Evolutionary conservation across 306 rosid species (phyloP).

Genomic region (Prunus armeniaca): DNA sequence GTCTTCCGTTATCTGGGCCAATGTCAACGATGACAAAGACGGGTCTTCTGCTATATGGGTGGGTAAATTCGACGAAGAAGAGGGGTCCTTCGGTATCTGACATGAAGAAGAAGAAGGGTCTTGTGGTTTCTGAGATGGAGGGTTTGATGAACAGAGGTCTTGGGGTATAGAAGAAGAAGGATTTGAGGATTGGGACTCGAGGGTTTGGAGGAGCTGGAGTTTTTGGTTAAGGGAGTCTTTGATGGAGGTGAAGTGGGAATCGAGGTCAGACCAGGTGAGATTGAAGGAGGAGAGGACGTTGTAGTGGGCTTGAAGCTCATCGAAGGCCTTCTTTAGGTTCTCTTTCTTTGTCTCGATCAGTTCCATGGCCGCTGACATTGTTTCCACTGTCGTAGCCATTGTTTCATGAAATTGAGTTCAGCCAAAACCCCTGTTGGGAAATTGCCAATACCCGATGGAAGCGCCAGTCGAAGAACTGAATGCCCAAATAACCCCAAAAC

Average conservation of each 20-base stretch:
- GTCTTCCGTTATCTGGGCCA: not conserved
- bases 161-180: not conserved
- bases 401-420: not conserved
- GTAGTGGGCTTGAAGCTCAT: constrained; percentile 60
- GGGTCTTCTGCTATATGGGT: constrained; percentile 20
- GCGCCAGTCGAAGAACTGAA: no score
- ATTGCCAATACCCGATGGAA: not conserved
- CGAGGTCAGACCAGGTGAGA: constrained; percentile 65
- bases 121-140: not conserved
- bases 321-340: constrained; percentile 61
- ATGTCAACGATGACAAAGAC: constrained; percentile 3
- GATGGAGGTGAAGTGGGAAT: constrained; percentile 53
- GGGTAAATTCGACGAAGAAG: constrained; percentile 9
- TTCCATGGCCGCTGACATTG: constrained; percentile 52
- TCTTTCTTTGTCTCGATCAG: constrained; percentile 55
- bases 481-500: no score
- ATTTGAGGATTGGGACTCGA: constrained; percentile 28
- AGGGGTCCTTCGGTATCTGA: not conserved
- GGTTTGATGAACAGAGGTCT: constrained; percentile 10
- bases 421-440: not conserved
- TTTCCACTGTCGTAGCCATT: constrained; percentile 37
- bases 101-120: not conserved
- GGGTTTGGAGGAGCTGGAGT: constrained; percentile 51
- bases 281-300: constrained; percentile 45
- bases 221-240: constrained; percentile 46